Conservation (phyloP, 140 eudicot genomes). For the Eryngium alpinum region DNA sequence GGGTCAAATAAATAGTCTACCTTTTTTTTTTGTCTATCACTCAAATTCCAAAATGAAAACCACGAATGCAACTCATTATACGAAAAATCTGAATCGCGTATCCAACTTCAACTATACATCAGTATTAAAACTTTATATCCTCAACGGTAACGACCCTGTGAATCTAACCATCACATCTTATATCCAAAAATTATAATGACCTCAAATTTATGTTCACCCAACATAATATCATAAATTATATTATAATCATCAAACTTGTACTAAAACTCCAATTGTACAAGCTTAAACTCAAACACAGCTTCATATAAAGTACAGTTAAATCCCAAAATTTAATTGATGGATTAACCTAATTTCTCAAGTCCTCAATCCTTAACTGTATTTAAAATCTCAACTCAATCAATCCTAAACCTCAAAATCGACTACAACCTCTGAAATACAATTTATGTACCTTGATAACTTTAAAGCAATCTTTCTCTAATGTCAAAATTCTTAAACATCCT, state of each 20-base stretch:
- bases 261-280: background rate
- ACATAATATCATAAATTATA: background rate
- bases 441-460: background rate
- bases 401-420: background rate
- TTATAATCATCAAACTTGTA: background rate
- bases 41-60: no score
- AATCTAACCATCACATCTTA: no score
- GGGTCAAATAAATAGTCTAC: no score
- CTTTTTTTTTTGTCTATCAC: no score
- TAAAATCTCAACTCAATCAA: background rate
- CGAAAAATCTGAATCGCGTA: no score
- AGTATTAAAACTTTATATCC: no score
- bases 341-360: background rate
- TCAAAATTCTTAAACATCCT: background rate
- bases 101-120: no score
- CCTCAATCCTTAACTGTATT: background rate
- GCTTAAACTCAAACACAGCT: background rate
- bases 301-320: background rate
- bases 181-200: background rate
- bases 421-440: background rate
- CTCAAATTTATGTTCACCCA: background rate
- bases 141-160: no score
- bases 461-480: background rate
- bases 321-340: background rate
- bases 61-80: no score